A percentile compares a stretch with the other conserved stretches of the same genome.
Conservation (phyloP, 805 yeast species). For the Suhomyces sp. region DNA sequence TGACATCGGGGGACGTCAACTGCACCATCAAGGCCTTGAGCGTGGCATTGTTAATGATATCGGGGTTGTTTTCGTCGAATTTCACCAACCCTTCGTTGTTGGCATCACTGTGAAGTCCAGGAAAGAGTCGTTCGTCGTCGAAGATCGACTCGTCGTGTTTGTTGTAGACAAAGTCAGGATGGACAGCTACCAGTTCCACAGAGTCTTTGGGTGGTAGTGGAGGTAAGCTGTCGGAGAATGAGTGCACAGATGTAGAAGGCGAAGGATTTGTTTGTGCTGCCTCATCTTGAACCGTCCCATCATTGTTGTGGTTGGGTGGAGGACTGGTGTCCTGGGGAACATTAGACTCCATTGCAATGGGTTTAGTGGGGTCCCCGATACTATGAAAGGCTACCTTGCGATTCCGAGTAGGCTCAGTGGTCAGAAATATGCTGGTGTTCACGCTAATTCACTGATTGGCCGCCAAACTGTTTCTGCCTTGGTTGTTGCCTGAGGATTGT, state of each 20-base stretch:
- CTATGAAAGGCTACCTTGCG: not conserved
- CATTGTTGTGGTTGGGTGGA: not conserved
- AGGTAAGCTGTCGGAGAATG: not conserved
- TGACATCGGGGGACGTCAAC: constrained; percentile 65
- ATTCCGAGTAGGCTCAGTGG: not conserved
- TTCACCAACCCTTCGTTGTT: constrained; percentile 23
- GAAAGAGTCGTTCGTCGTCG: constrained; percentile 36
- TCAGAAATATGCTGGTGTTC: not conserved
- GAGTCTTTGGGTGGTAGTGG: not conserved
- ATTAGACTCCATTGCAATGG: not conserved
- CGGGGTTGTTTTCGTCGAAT: constrained; percentile 33
- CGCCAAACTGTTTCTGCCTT: not conserved
- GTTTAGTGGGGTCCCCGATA: not conserved
- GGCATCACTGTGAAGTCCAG: constrained; percentile 21
- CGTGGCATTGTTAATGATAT: constrained; percentile 35
- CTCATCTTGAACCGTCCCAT: not conserved
- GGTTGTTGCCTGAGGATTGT: not conserved
- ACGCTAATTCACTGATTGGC: not conserved
- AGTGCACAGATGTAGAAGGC: not conserved
- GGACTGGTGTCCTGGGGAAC: not conserved
- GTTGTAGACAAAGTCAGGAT: constrained; percentile 28
- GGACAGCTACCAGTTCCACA: constrained; percentile 5
- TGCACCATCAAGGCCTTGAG: constrained; percentile 52
- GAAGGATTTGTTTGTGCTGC: not conserved
- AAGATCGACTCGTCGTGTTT: constrained; percentile 35